Base-by-base conservation (phyloP, 331 rosid genomes). In the Spiraea crenata region DNA sequence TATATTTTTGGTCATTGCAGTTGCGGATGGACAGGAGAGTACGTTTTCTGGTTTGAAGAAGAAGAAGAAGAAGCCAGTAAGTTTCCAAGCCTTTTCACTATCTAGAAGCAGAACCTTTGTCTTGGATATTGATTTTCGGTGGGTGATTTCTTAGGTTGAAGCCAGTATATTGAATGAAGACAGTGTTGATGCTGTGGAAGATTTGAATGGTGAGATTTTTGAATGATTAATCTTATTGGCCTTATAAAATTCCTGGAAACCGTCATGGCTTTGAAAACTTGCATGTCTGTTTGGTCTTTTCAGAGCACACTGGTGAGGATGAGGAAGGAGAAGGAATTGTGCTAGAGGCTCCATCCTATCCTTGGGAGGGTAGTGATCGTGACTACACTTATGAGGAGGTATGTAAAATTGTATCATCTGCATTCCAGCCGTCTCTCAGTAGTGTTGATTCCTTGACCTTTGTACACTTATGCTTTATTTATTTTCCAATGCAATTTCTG, bases 301-400 rank as follows among this genome's bases (percentile, higher is more conserved):
- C 31, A 88, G 96, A 85, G 77, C 90, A 31, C 14, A 7, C 69
- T 5, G 90, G 74, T 55, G 96, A 82, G 63, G 90, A 88, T 13
- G 96, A 81, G 37, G 84, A 83, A 47, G 87, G 67, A 19, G 96
- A 85, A 75, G 87, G 31, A 35, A 64, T 69, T 75, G 54, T 67
- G 50, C 67, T 76, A 60, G 87, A 72, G 17, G 57, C 88, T 59
- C 64, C 34, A 84, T 59, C 83, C 48, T 83, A 79, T 84, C 96
- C 98, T 60, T 90, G 96, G 98, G 98, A 88, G 76, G 96, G 96
- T 63, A 92, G 87, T 42, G 96, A 88, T 40, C 90, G 93, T 15
- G 96, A 90, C 77, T 92, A 90, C 87, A 70, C 74, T 56, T 92
- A 92, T 1, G 98, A 86, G 75, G 98, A 92, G 93, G 98, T 92